phyloP scores from a whole-genome alignment of 768 basidiomycete genomes.

The Chalciporus chontae region DNA sequence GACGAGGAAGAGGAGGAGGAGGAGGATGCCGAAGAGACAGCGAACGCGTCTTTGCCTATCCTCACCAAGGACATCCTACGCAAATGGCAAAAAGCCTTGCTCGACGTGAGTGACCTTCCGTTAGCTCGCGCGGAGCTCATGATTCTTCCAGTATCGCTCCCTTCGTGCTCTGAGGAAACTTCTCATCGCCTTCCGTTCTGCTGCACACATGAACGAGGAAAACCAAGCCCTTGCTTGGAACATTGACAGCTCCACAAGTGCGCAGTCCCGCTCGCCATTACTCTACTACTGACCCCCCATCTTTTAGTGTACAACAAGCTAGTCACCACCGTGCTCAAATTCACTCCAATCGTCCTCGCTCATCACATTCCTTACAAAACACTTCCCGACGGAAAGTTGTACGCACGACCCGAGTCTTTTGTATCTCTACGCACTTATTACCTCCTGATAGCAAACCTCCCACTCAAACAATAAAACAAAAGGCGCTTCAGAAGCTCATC shows the following conservation, averaged over 20 bases:
- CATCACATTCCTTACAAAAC: constrained; percentile 89
- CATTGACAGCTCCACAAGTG: constrained; percentile 68
- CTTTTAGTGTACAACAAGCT: constrained; percentile 89
- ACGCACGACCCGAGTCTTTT: constrained; percentile 27
- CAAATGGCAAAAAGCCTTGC: constrained; percentile 84
- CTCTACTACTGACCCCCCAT: background rate
- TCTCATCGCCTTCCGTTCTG: constrained; percentile 87
- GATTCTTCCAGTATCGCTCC: constrained; percentile 67
- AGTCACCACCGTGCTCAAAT: constrained; percentile 79
- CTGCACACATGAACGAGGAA: constrained; percentile 86
- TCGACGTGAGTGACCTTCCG: constrained; percentile 54
- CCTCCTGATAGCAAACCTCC: constrained; percentile 69
- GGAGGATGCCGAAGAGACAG: constrained; percentile 39
- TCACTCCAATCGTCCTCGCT: constrained; percentile 83
- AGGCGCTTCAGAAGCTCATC: constrained; percentile 81
- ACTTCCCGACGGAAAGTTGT: constrained; percentile 83
- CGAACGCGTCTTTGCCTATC: constrained; percentile 43
- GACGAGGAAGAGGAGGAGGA: constrained; percentile 48
- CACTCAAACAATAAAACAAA: constrained; percentile 75
- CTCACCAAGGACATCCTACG: constrained; percentile 69
- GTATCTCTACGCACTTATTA: background rate
- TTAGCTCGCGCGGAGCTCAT: constrained; percentile 1
- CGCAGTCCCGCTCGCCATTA: background rate
- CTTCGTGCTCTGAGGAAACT: constrained; percentile 79
- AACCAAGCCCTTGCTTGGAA: constrained; percentile 76